Evolutionary conservation across 73 alveolate genomes (phyloP).

Genomic region (Paramecium caudatum): DNA sequence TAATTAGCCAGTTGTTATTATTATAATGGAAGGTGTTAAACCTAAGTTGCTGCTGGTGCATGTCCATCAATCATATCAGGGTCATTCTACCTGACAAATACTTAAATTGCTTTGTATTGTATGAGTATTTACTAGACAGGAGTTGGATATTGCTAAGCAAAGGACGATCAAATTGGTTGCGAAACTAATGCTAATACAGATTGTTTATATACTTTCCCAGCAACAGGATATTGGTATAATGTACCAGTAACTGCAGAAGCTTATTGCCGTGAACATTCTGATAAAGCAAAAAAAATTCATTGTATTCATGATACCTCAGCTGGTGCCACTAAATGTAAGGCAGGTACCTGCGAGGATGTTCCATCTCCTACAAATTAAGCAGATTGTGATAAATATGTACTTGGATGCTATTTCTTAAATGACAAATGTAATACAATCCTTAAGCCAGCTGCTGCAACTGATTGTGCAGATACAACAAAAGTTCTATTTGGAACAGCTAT

Average conservation of each 20-base stretch:
- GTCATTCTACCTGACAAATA: background rate
- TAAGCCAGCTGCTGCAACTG: background rate
- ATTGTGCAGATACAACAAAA: background rate
- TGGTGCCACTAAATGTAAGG: background rate
- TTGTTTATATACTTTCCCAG: background rate
- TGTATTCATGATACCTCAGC: conserved; percentile 7
- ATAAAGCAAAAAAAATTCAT: background rate
- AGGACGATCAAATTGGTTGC: background rate
- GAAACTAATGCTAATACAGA: background rate
- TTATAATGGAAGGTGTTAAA: background rate
- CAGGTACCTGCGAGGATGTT: background rate
- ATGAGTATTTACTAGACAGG: background rate
- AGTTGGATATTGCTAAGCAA: background rate
- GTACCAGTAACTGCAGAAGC: background rate
- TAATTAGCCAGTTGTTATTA: background rate
- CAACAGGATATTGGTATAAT: background rate
- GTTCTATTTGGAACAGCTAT: background rate
- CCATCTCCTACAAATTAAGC: background rate
- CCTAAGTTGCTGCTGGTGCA: background rate
- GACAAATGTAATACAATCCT: background rate
- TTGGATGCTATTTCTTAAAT: background rate
- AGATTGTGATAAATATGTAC: background rate
- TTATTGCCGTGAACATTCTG: background rate
- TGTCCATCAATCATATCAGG: background rate
- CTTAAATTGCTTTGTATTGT: background rate